A percentile compares a stretch with the other conserved stretches of the same genome.
Conservation (phyloP, 768 basidiomycete genomes). For the Sarcodon sp. region DNA sequence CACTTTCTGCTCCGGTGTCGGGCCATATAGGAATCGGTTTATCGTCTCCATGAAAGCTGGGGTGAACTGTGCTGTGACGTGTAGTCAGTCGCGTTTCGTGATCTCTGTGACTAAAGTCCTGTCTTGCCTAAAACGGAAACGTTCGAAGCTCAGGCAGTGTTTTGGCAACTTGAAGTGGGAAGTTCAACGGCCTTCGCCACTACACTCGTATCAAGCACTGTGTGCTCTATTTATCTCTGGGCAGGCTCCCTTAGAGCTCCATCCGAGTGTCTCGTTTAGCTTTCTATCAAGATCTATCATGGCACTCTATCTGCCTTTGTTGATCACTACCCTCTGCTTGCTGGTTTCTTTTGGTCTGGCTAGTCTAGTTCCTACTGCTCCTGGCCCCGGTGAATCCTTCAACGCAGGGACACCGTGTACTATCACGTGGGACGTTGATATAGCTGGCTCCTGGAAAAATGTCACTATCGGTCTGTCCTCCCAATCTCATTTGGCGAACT, state of each 20-base stretch:
- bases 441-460: constrained; percentile 20
- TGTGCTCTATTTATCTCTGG: too few species aligned
- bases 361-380: constrained; percentile 18
- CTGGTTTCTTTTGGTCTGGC: constrained; percentile 8
- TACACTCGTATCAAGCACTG: too few species aligned
- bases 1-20: constrained; percentile 90
- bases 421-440: constrained; percentile 20
- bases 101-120: too few species aligned
- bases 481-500: background rate
- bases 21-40: constrained; percentile 91
- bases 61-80: too few species aligned
- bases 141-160: too few species aligned
- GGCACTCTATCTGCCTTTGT: background rate
- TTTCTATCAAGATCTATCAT: background rate
- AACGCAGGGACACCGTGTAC: constrained; percentile 20
- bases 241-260: too few species aligned
- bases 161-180: too few species aligned
- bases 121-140: too few species aligned
- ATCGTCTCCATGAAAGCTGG: constrained; percentile 57
- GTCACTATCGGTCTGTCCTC: constrained; percentile 20
- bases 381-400: constrained; percentile 24
- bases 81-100: too few species aligned
- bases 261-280: background rate
- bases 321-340: constrained; percentile 1
- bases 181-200: too few species aligned